phyloP scores from a whole-genome alignment of 2,329 filamentous ascomycete genomes.

The Massarina eburnea region DNA sequence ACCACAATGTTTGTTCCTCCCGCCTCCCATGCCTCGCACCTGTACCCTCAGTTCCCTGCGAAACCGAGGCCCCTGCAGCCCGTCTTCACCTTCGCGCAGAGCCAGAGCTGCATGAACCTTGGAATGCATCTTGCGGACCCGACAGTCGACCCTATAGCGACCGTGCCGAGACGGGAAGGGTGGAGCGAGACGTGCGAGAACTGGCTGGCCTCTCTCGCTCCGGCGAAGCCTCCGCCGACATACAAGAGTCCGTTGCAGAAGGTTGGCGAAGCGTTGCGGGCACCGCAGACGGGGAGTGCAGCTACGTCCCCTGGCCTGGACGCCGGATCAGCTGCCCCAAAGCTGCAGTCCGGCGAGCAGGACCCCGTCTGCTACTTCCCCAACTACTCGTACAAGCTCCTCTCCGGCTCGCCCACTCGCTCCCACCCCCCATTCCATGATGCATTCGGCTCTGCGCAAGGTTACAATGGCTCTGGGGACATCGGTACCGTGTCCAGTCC shows the following conservation, averaged over 20 bases:
- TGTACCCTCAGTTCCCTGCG: slow-evolving; percentile 33
- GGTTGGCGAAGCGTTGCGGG: slow-evolving; percentile 29
- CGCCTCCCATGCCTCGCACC: slow-evolving; percentile 31
- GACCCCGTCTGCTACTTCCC: slow-evolving; percentile 31
- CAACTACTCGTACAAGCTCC: slow-evolving; percentile 37
- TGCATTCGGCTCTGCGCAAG: slow-evolving; percentile 14
- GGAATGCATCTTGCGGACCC: slow-evolving; percentile 12
- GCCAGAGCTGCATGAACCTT: slow-evolving; percentile 43
- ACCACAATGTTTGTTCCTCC: slow-evolving; percentile 72
- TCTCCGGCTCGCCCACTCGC: slow-evolving; percentile 13
- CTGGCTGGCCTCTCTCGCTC: slow-evolving; percentile 13
- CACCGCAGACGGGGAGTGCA: slow-evolving; percentile 12
- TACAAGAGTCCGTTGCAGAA: slow-evolving; percentile 38
- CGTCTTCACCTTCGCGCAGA: slow-evolving; percentile 48
- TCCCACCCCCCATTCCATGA: slow-evolving; percentile 6
- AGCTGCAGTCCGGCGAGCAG: slow-evolving; percentile 3
- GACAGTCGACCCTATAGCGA: slow-evolving; percentile 14
- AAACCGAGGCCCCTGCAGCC: slow-evolving; percentile 45
- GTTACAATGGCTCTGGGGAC: slow-evolving; percentile 5
- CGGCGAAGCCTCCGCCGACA: slow-evolving; percentile 23
- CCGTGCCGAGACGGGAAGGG: slow-evolving; percentile 10
- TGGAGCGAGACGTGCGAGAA: slow-evolving; percentile 15
- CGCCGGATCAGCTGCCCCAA: neutral
- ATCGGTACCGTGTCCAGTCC: slow-evolving; percentile 14
- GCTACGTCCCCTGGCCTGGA: neutral